Conservation (phyloP, 1,139 yeast genomes). For the Yarrowia galli region DNA sequence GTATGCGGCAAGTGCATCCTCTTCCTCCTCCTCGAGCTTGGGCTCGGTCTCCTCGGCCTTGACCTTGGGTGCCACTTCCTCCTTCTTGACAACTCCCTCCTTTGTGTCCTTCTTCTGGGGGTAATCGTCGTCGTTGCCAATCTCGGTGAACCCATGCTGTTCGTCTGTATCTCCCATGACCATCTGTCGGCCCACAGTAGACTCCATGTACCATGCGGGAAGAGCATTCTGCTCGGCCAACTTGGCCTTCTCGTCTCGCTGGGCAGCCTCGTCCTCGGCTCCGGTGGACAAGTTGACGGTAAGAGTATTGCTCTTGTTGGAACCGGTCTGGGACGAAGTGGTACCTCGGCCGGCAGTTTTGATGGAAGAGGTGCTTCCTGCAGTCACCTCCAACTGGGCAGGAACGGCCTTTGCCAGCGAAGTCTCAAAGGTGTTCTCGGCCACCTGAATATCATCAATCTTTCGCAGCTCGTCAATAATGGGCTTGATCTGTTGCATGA, state of each 20-base stretch:
- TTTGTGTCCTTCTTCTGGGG: conserved; percentile 40
- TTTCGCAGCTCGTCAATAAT: conserved; percentile 81
- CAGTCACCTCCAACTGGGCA: conserved; percentile 52
- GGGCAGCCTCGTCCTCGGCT: conserved; percentile 71
- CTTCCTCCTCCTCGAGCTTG: conserved; percentile 67
- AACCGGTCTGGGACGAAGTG: conserved; percentile 43
- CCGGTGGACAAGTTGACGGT: conserved; percentile 92
- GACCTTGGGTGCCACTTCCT: conserved; percentile 53
- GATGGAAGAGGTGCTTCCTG: conserved; percentile 19
- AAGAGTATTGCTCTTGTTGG: conserved; percentile 62
- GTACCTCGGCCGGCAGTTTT: conserved; percentile 42
- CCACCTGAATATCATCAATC: conserved; percentile 83
- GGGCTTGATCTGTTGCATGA: conserved; percentile 92
- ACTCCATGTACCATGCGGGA: conserved; percentile 94
- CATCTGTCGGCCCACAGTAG: conserved; percentile 74
- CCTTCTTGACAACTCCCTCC: conserved; percentile 50
- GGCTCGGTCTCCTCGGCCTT: conserved; percentile 47
- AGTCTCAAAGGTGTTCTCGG: conserved; percentile 86
- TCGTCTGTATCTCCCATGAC: conserved; percentile 39
- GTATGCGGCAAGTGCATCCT: conserved; percentile 80
- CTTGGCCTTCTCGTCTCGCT: conserved; percentile 65
- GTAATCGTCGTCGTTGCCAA: conserved; percentile 42
- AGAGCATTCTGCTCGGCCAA: conserved; percentile 85
- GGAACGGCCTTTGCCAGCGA: conserved; percentile 83
- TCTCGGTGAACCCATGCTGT: conserved; percentile 22